Percentiles rank a stretch among this genome's conserved stretches.
Conservation (phyloP, 164 flowering plant species). For the Tetrastigma voinierianum region DNA sequence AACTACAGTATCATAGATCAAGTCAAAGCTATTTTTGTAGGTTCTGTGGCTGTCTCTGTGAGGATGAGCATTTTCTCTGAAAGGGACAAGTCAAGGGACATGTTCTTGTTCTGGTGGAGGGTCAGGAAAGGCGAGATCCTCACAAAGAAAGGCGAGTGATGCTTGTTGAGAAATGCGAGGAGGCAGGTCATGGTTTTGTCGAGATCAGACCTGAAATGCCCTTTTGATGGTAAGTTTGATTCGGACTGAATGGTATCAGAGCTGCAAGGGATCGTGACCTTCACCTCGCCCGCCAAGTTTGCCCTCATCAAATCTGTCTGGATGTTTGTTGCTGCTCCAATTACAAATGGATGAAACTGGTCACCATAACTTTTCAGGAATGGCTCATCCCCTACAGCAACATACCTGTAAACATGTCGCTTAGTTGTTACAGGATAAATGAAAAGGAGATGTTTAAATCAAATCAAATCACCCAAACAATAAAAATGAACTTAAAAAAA, state of each 20-base stretch:
- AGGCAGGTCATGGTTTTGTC: conserved; percentile 81
- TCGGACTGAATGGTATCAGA: conserved; percentile 55
- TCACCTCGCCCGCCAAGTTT: conserved; percentile 54
- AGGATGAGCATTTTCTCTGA: conserved; percentile 51
- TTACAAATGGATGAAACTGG: conserved; percentile 59
- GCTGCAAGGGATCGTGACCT: conserved; percentile 84
- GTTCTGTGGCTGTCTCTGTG: conserved; percentile 51
- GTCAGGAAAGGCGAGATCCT: conserved; percentile 68
- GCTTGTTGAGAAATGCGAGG: conserved; percentile 67
- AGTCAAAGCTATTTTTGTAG: conserved; percentile 67
- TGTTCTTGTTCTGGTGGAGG: conserved; percentile 57
- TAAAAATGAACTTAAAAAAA: too few species aligned
- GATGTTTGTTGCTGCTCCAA: conserved; percentile 78
- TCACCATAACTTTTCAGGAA: conserved; percentile 67
- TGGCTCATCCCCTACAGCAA: conserved; percentile 90
- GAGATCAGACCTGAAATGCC: conserved; percentile 70
- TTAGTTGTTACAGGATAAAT: not conserved
- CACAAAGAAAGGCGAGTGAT: conserved; percentile 69
- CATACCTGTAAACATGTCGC: conserved; percentile 43
- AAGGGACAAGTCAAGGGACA: conserved; percentile 63
- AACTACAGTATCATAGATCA: conserved; percentile 62
- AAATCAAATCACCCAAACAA: too few species aligned
- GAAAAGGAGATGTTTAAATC: not conserved
- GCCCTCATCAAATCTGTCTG: conserved; percentile 63
- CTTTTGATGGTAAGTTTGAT: conserved; percentile 64